Conservation (phyloP, 2,329 filamentous ascomycete species). For the Fonsecaea pugnacius region DNA sequence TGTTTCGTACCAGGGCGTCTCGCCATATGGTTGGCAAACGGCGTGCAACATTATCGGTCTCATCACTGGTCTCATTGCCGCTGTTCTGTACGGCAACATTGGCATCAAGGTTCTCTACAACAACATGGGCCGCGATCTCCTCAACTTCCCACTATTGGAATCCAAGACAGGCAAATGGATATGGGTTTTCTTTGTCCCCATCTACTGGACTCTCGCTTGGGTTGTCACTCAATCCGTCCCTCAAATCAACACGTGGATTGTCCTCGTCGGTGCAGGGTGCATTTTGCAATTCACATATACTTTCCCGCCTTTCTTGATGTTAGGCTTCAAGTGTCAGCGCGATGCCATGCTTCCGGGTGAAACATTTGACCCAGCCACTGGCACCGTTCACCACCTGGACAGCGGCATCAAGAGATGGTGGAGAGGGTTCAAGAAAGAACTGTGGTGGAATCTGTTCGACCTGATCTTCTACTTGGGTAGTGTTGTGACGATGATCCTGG, state of each 20-base stretch:
- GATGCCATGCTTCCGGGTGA: conserved; percentile 38
- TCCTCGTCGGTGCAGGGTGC: conserved; percentile 50
- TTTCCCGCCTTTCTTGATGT: conserved; percentile 44
- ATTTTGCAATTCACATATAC: conserved; percentile 56
- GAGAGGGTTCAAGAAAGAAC: conserved; percentile 39
- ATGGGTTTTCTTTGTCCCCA: conserved; percentile 42
- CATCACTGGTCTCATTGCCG: conserved; percentile 46
- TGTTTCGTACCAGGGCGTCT: conserved; percentile 49
- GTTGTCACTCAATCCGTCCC: conserved; percentile 52
- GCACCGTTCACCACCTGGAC: conserved; percentile 28
- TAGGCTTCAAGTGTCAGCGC: conserved; percentile 41
- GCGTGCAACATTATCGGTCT: conserved; percentile 49
- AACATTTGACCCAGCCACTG: conserved; percentile 36
- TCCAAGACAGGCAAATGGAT: conserved; percentile 29
- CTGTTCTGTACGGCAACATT: conserved; percentile 49
- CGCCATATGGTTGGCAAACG: conserved; percentile 47
- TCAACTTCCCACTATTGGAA: conserved; percentile 28
- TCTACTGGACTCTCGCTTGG: conserved; percentile 53
- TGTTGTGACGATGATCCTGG: conserved; percentile 36
- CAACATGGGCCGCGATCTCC: conserved; percentile 30
- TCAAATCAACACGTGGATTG: conserved; percentile 46
- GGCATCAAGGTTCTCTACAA: conserved; percentile 43
- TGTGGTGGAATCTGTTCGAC: conserved; percentile 39
- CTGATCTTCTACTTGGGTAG: conserved; percentile 39
- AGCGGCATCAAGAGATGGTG: conserved; percentile 31